These are phyloP conservation scores for Fistulinella prunicolor DNA, from an alignment of 768 basidiomycete species.

Conservation along the genomic window DNA sequence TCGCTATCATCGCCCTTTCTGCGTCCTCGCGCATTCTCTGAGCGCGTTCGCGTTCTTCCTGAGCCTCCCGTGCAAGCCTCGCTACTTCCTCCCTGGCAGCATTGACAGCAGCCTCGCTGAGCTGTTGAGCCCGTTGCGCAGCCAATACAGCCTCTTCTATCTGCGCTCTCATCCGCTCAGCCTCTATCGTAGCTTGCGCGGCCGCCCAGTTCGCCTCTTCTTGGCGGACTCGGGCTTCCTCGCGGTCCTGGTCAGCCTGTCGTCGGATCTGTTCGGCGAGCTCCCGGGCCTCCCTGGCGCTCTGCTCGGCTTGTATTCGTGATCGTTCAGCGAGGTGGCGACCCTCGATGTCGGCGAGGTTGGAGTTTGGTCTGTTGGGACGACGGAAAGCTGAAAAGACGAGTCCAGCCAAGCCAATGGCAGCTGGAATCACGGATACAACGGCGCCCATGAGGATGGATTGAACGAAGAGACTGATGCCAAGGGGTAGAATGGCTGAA, in stretches of 20 bases:
- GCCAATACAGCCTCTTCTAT: constrained; percentile 5
- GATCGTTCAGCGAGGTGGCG: constrained; percentile 8
- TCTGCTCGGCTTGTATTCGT: background rate
- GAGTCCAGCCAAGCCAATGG: background rate
- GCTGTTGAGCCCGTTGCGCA: constrained; percentile 1
- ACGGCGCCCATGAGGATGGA: constrained; percentile 14
- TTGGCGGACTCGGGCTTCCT: constrained; percentile 3
- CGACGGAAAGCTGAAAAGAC: background rate
- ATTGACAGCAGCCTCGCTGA: constrained; percentile 2
- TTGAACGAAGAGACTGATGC: background rate
- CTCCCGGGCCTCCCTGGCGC: constrained; percentile 2
- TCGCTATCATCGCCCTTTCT: constrained; percentile 3
- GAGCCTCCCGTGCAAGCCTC: constrained; percentile 1
- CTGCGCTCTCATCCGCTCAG: constrained; percentile 1
- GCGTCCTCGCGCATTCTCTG: constrained; percentile 4
- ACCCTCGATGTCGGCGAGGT: constrained; percentile 4
- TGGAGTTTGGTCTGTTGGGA: constrained; percentile 12
- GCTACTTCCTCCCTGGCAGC: constrained; percentile 8
- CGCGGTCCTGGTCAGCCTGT: constrained; percentile 8
- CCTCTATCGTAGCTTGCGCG: constrained; percentile 9
- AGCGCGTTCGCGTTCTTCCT: constrained; percentile 5
- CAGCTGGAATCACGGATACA: background rate
- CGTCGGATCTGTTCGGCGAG: background rate
- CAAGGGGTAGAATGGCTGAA: background rate
- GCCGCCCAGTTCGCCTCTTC: constrained; percentile 4